Base-by-base conservation (phyloP, 257 asterid genomes). In the Verbena officinalis region DNA sequence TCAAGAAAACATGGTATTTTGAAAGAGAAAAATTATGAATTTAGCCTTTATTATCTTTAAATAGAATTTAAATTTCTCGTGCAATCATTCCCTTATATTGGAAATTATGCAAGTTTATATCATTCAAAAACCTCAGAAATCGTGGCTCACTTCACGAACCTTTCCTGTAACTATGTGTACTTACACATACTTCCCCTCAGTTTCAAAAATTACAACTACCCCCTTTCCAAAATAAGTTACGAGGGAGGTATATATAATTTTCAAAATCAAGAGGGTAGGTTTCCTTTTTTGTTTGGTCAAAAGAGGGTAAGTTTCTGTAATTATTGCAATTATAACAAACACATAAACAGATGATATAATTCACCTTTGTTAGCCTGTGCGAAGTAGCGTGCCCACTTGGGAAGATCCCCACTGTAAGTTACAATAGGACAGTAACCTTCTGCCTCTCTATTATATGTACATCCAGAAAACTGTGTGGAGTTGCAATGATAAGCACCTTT, bases 391-490 rank as follows among this genome's bases (percentile, higher is more conserved):
- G 96, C 95, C 98, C 98, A 91, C 68, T 81, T 88, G 5, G 98
- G 98, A 78, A 91, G 95, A 78, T 91, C 95, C 31, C 95, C 95
- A 31, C 96, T 91, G 57, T 91, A 91, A 78, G 73, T 86, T 74
- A 91, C 81, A 60, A 91, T 89, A 60, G 98, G 98, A 61, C 98
- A 91, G 77, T 91, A 91, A 49, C 98, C 98, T 79, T 91, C 98
- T 0, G 98, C 98, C 75, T 91, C 98, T 74, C 98, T 74, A 64
- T 91, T 91, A 74, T 86, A 88, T 46, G 98, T 91, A 76, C 98
- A 91, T 63, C 98, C 98, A 44, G 98, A 91, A 65, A 81, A 71
- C 77, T 84, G 95, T 7, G 98, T 91, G 4, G 95, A 83, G 83
- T 91, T 91, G 75, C 98, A 91, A 69, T 63, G 98, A 75, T 91